Conservation (phyloP, 176 grass and related monocot genomes). For the Stipa capillata region DNA sequence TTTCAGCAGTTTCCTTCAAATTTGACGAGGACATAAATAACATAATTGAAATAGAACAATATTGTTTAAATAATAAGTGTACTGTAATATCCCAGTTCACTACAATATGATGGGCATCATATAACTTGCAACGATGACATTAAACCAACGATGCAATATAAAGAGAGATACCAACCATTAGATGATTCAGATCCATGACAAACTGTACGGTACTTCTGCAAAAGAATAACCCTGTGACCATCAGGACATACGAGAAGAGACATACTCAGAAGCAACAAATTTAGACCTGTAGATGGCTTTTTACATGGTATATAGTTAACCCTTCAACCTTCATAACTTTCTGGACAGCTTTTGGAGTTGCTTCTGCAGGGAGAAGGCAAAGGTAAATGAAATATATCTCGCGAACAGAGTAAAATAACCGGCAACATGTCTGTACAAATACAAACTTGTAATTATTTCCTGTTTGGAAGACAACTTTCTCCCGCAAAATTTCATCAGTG, state of each 20-base stretch:
- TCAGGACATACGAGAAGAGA: constrained; percentile 18
- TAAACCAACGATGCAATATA: background rate
- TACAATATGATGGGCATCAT: background rate
- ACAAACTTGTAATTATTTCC: background rate
- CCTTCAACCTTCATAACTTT: constrained; percentile 83
- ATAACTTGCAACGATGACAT: background rate
- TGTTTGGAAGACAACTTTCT: background rate
- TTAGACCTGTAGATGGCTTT: constrained; percentile 79
- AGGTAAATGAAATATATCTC: background rate
- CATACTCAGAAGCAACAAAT: background rate
- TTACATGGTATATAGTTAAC: constrained; percentile 86
- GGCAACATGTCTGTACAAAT: background rate
- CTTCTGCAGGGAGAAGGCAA: constrained; percentile 45
- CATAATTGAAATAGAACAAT: background rate
- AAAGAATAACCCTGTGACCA: background rate
- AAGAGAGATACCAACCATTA: constrained; percentile 36
- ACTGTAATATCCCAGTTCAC: background rate
- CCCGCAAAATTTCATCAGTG: background rate
- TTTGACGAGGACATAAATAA: background rate
- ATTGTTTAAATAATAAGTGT: background rate
- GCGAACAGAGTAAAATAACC: background rate
- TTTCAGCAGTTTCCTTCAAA: background rate
- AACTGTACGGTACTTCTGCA: constrained; percentile 71
- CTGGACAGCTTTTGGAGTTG: constrained; percentile 78
- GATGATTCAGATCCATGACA: constrained; percentile 39